phyloP scores from a whole-genome alignment of 2,329 filamentous ascomycete genomes.

The Sphaerulina populicola region DNA sequence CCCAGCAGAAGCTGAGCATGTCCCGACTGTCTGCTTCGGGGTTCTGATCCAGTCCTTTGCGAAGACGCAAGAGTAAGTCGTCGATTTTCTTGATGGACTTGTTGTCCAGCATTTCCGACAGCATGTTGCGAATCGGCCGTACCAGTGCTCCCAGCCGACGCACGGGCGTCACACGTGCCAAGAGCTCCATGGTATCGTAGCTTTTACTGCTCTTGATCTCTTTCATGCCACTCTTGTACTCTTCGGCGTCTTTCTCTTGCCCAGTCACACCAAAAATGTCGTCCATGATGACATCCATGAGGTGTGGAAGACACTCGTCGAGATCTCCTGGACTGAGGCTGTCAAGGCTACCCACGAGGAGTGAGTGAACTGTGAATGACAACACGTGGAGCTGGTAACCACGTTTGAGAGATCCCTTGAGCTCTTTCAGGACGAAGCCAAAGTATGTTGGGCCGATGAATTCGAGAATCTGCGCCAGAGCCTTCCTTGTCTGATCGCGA shows the following conservation, averaged over 20 bases:
- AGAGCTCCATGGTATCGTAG: slow-evolving; percentile 90
- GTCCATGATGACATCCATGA: slow-evolving; percentile 86
- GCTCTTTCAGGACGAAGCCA: slow-evolving; percentile 85
- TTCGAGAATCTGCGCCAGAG: slow-evolving; percentile 71
- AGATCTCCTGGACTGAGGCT: slow-evolving; percentile 71
- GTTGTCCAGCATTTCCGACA: slow-evolving; percentile 75
- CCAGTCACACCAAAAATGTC: slow-evolving; percentile 90
- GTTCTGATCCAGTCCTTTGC: slow-evolving; percentile 75
- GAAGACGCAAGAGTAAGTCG: slow-evolving; percentile 73
- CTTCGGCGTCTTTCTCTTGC: slow-evolving; percentile 94
- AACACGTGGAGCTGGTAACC: slow-evolving; percentile 93
- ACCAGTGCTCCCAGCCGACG: slow-evolving; percentile 65
- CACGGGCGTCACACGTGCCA: slow-evolving; percentile 75
- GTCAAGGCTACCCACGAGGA: slow-evolving; percentile 59
- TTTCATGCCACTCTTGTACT: slow-evolving; percentile 90
- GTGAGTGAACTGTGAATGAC: slow-evolving; percentile 88
- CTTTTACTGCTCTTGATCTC: slow-evolving; percentile 98
- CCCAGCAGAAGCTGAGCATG: slow-evolving; percentile 88
- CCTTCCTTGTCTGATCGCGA: slow-evolving; percentile 82
- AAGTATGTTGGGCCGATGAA: slow-evolving; percentile 76
- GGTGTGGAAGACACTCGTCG: slow-evolving; percentile 72
- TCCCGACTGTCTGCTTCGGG: slow-evolving; percentile 68
- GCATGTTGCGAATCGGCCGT: slow-evolving; percentile 65
- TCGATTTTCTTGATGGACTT: slow-evolving; percentile 85
- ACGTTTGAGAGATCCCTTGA: slow-evolving; percentile 69